Evolutionary conservation across 1,284 basidiomycete genomes (phyloP).

Genomic region (Trichosporon sp.): DNA sequence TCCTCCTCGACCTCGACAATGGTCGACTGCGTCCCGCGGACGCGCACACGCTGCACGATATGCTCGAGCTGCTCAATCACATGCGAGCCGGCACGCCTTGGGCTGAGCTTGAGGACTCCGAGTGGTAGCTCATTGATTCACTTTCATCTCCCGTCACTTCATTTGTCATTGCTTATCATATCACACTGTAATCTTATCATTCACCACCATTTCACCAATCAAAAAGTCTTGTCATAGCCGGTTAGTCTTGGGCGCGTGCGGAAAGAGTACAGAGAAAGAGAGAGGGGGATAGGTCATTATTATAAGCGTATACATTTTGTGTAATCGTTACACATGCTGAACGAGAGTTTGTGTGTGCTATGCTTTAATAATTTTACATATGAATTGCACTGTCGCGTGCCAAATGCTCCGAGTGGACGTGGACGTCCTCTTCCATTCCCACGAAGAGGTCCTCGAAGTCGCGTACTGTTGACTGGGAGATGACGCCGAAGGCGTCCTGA

Average conservation of each 20-base stretch:
- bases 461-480: slow-evolving; percentile 59
- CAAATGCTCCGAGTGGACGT: slow-evolving; percentile 2
- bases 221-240: too few relatives aligned
- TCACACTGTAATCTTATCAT: neutral
- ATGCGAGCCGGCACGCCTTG: slow-evolving; percentile 13
- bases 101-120: slow-evolving; percentile 19
- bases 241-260: too few relatives aligned
- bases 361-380: neutral
- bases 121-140: neutral
- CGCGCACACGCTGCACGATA: slow-evolving; percentile 19
- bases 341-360: neutral
- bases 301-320: neutral
- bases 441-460: slow-evolving; percentile 65
- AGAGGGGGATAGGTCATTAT: neutral
- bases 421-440: neutral
- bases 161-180: neutral
- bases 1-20: slow-evolving; percentile 21
- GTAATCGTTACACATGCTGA: neutral
- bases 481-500: slow-evolving; percentile 80
- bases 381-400: neutral
- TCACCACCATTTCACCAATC: too few relatives aligned
- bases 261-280: too few relatives aligned
- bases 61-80: slow-evolving; percentile 21
- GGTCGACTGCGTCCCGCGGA: slow-evolving; percentile 21
- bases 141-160: too few relatives aligned